These are phyloP conservation scores for Hibiscus syriacus DNA, from an alignment of 345 rosid species.

Conservation along the genomic window DNA sequence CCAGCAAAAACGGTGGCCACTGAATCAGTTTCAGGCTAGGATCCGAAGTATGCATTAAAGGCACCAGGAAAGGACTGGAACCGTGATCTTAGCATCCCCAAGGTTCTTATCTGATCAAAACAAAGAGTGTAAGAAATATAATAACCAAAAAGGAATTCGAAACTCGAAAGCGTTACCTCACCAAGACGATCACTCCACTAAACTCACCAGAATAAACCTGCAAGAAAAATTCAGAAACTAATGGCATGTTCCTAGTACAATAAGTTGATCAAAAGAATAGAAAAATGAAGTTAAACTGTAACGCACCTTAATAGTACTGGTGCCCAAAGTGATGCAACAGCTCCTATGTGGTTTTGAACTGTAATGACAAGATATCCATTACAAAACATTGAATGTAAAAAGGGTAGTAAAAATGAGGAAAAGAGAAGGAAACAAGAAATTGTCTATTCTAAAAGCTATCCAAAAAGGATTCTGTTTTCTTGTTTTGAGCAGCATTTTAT, in stretches of 20 bases:
- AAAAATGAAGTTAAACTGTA: slow-evolving; percentile 1
- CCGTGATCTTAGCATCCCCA: no score
- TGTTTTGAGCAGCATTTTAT: slow-evolving; percentile 67
- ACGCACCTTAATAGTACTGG: slow-evolving; percentile 70
- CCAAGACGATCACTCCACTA: slow-evolving; percentile 90
- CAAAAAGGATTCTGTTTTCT: no score
- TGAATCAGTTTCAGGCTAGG: slow-evolving; percentile 88
- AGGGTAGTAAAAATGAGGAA: not conserved
- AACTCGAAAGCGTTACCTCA: slow-evolving; percentile 54
- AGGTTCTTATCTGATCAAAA: slow-evolving; percentile 75
- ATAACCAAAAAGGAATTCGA: not conserved
- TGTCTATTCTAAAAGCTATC: no score
- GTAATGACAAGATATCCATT: slow-evolving; percentile 21
- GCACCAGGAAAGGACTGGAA: slow-evolving; percentile 93
- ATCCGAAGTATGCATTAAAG: slow-evolving; percentile 74
- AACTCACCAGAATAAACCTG: slow-evolving; percentile 56
- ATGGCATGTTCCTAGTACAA: slow-evolving; percentile 5
- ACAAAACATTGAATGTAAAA: slow-evolving; percentile 1
- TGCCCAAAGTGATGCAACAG: no score
- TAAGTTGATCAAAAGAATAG: not conserved
- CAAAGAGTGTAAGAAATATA: not conserved
- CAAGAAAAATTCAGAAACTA: slow-evolving; percentile 12
- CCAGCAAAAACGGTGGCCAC: no score
- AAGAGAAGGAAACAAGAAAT: slow-evolving; percentile 1
- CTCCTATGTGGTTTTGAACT: no score